phyloP scores from a whole-genome alignment of 202 grass and related monocot genomes.

The Schoenoplectus triqueter region DNA sequence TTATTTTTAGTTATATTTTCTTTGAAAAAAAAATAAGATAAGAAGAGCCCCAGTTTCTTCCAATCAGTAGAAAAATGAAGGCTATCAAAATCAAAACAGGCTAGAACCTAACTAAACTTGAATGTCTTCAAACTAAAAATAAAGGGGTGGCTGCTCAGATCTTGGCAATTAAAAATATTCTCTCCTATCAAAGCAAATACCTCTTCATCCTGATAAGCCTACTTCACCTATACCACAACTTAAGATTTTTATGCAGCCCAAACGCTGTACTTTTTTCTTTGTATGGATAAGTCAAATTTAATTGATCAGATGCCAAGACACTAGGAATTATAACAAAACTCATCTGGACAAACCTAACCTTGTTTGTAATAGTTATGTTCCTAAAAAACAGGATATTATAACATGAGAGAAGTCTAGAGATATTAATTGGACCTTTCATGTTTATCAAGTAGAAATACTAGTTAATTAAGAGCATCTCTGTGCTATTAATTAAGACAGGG shows the following conservation, averaged over 20 bases:
- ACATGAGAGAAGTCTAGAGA: neutral
- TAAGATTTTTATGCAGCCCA: neutral
- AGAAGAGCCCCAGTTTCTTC: neutral
- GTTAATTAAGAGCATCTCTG: neutral
- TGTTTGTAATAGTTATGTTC: neutral
- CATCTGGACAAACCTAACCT: neutral
- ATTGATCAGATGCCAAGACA: neutral
- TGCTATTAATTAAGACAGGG: neutral
- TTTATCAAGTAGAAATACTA: neutral
- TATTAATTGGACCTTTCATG: neutral
- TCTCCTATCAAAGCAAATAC: neutral
- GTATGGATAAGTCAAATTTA: neutral
- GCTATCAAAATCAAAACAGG: too few species aligned
- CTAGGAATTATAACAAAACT: neutral
- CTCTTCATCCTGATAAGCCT: too few species aligned
- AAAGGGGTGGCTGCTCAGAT: neutral
- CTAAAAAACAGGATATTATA: neutral
- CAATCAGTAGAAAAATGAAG: too few species aligned
- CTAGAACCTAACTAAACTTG: neutral
- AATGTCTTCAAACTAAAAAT: neutral
- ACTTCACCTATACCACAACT: too few species aligned
- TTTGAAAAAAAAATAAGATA: neutral
- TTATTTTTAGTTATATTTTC: neutral
- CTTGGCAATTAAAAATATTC: neutral
- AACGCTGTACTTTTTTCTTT: neutral